Percentiles rank a stretch among this genome's conserved stretches.
These are phyloP conservation scores for Monosporascus sp. DNA, from an alignment of 2,329 filamentous ascomycete genomes.

Conservation along the genomic window DNA sequence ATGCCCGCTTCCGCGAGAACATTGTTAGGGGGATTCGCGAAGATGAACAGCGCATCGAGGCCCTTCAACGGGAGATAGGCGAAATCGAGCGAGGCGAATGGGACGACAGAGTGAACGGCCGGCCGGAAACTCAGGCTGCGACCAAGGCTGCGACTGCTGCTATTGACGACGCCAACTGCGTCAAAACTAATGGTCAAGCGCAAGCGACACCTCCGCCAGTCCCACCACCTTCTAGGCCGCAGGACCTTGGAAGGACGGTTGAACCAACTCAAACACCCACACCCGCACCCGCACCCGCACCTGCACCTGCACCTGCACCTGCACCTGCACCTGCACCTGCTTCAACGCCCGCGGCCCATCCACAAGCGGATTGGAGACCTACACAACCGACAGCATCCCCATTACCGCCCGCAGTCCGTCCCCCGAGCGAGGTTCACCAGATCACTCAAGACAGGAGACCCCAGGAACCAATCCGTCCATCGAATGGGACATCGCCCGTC, in stretches of 20 bases:
- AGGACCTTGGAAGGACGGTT: slow-evolving; percentile 11
- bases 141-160: slow-evolving; percentile 9
- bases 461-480: slow-evolving; percentile 13
- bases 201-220: slow-evolving; percentile 15
- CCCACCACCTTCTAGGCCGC: slow-evolving; percentile 9
- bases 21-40: slow-evolving; percentile 65
- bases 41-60: slow-evolving; percentile 64
- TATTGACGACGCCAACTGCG: slow-evolving; percentile 8
- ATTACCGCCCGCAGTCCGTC: slow-evolving; percentile 11
- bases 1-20: slow-evolving; percentile 66
- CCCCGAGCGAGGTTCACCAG: slow-evolving; percentile 18
- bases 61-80: slow-evolving; percentile 61
- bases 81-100: slow-evolving; percentile 55
- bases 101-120: slow-evolving; percentile 14
- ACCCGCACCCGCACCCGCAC: slow-evolving; percentile 10
- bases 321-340: slow-evolving; percentile 15
- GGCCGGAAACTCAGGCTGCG: slow-evolving; percentile 10
- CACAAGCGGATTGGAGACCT: slow-evolving; percentile 16
- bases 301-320: slow-evolving; percentile 9
- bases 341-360: slow-evolving; percentile 13
- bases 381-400: slow-evolving; percentile 19
- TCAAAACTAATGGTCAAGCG: slow-evolving; percentile 15
- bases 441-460: slow-evolving; percentile 17
- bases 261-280: slow-evolving; percentile 6
- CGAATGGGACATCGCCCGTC: slow-evolving; percentile 24